Evolutionary conservation across 768 basidiomycete species (phyloP), one percentile per base, ranked within the genome.

Genomic region (Mrakia frigida): DNA sequence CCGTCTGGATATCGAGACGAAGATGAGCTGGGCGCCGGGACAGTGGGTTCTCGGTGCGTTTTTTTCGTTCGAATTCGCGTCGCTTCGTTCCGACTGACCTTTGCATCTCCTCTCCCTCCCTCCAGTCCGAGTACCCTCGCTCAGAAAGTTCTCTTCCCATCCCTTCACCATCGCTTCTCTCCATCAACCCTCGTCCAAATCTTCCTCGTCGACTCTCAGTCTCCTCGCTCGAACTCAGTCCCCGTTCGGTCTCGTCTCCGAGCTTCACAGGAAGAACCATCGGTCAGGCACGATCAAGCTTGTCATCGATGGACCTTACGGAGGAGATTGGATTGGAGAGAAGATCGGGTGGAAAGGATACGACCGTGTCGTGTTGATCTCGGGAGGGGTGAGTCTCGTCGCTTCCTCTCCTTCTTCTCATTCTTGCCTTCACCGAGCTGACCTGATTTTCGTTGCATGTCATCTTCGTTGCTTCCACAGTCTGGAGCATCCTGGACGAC

Each of bases 241-340:
- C 10, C 63, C 63, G 7, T 18, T 35, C 21, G 63, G 63, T 11
- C 63, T 65, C 35, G 63, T 65, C 63, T 9, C 63, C 6, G 33
- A 65, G 63, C 63, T 65, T 21, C 33, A 65, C 63, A 65, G 37
- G 35, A 31, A 35, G 18, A 21, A 65, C 35, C 37, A 65, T 65
- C 16, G 35, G 33, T 65, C 63, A 0, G 21, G 6, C 7, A 23
- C 2, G 9, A 65, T 65, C 33, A 33, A 65, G 10, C 9, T 65
- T 11, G 7, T 65, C 10, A 37, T 65, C 33, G 63, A 65, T 23
- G 63, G 63, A 7, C 35, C 63, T 2, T 65, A 65, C 63, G 63
- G 63, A 65, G 63, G 63, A 35, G 63, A 65, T 33, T 65, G 63
- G 63, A 65, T 65, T 33, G 63, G 63, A 21, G 63, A 65, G 35